These are phyloP conservation scores for Xerocomellus amylosporus DNA, from an alignment of 768 basidiomycete species.

Conservation along the genomic window DNA sequence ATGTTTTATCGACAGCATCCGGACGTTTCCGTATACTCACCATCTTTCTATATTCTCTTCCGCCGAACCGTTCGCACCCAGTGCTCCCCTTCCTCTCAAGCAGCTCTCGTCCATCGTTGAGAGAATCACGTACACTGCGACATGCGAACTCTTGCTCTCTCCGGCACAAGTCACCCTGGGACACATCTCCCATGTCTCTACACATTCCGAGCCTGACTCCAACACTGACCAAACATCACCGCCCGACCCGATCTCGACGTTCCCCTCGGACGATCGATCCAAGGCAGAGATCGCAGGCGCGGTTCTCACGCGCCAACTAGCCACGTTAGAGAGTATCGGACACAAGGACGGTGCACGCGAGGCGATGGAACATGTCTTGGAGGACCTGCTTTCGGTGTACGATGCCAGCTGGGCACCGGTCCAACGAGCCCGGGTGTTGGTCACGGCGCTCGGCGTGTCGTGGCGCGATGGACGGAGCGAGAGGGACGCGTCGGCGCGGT, in stretches of 20 bases:
- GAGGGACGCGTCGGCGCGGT: slow-evolving; percentile 17
- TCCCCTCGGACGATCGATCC: slow-evolving; percentile 12
- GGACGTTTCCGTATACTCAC: slow-evolving; percentile 49
- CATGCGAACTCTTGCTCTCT: slow-evolving; percentile 61
- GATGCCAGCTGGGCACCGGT: slow-evolving; percentile 47
- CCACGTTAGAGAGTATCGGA: slow-evolving; percentile 48
- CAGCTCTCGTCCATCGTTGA: slow-evolving; percentile 64
- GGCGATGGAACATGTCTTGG: slow-evolving; percentile 42
- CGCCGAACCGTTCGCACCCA: slow-evolving; percentile 36
- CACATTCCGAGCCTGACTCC: background rate
- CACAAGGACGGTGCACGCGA: slow-evolving; percentile 56
- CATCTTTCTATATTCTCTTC: slow-evolving; percentile 16
- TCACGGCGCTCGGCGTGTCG: slow-evolving; percentile 51
- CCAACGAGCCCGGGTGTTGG: slow-evolving; percentile 53
- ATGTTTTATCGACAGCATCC: slow-evolving; percentile 51
- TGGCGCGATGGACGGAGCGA: slow-evolving; percentile 27
- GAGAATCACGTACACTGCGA: slow-evolving; percentile 60
- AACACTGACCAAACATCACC: background rate
- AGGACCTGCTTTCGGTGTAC: slow-evolving; percentile 53
- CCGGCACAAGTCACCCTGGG: slow-evolving; percentile 50
- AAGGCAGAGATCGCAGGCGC: slow-evolving; percentile 42
- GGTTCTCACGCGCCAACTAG: slow-evolving; percentile 61
- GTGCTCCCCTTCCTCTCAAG: slow-evolving; percentile 41
- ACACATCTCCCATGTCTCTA: background rate
- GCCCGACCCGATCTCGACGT: slow-evolving; percentile 8